phyloP scores from a whole-genome alignment of 441 rosid genomes.

The Pelargonium citronellum region DNA sequence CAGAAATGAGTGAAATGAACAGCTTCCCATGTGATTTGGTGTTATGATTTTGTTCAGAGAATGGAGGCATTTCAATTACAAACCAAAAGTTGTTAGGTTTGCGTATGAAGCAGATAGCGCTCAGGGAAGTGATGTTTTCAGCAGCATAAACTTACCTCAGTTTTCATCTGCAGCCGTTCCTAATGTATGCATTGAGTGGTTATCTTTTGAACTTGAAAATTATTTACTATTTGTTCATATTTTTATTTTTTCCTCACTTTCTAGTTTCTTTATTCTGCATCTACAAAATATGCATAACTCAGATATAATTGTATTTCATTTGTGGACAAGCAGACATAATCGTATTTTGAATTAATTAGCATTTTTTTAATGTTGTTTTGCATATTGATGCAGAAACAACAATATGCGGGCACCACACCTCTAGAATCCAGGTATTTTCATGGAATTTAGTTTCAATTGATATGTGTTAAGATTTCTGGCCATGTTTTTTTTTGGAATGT shows the following conservation, averaged over 20 bases:
- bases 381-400: constrained; percentile 25
- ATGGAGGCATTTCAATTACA: constrained; percentile 55
- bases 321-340: neutral
- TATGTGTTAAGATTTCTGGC: neutral
- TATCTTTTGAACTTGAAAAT: neutral
- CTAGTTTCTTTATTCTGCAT: neutral
- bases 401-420: constrained; percentile 22
- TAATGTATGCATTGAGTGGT: constrained; percentile 33
- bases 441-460: constrained; percentile 2
- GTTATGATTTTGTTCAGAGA: constrained; percentile 35
- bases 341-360: constrained; percentile 5
- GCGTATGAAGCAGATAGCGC: constrained; percentile 30
- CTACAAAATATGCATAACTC: neutral
- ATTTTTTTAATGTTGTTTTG: constrained; percentile 16
- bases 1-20: neutral
- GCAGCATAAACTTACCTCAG: constrained; percentile 46
- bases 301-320: neutral
- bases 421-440: constrained; percentile 39
- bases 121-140: constrained; percentile 17
- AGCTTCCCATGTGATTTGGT: neutral
- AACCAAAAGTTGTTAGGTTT: constrained; percentile 51
- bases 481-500: neutral
- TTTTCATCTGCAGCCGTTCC: constrained; percentile 80
- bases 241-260: neutral
- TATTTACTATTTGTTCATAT: neutral